Percentiles rank a stretch among this genome's conserved stretches.
These are phyloP conservation scores for Geotrichum cucujoidarum DNA, from an alignment of 1,139 yeast genomes.

Conservation along the genomic window DNA sequence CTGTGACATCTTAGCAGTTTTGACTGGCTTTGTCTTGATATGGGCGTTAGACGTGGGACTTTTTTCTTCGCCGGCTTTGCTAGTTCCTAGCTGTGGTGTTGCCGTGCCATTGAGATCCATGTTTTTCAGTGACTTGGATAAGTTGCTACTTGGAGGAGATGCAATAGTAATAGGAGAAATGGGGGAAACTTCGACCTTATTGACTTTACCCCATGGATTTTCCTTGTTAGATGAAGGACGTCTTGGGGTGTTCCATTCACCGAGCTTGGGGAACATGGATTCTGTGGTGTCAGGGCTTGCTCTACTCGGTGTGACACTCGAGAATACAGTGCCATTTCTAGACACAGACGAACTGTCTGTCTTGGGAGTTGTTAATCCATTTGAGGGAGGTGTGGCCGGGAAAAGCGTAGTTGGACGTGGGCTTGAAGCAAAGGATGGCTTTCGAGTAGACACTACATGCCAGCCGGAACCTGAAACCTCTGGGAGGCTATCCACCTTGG, in stretches of 20 bases:
- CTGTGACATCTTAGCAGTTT: constrained; percentile 42
- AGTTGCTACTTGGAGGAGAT: not conserved
- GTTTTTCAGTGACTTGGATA: not conserved
- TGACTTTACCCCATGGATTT: not conserved
- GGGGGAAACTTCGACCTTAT: not conserved
- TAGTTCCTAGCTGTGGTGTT: no score
- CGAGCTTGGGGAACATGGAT: constrained; percentile 3
- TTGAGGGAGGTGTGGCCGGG: constrained; percentile 1
- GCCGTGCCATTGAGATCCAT: not conserved
- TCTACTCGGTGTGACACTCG: not conserved
- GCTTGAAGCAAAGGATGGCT: constrained; percentile 13
- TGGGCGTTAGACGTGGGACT: no score
- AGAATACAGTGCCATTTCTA: not conserved
- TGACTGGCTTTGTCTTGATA: constrained; percentile 3
- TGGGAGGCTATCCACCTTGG: not conserved
- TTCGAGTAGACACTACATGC: constrained; percentile 15
- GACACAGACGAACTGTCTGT: not conserved
- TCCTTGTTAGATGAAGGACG: not conserved
- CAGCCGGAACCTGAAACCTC: constrained; percentile 9
- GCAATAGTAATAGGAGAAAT: not conserved
- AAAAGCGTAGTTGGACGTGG: not conserved
- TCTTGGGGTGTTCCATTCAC: constrained; percentile 4
- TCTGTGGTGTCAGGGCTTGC: constrained; percentile 1
- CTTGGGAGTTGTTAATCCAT: not conserved
- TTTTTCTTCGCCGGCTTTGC: no score